These are phyloP conservation scores for Thinopyrum elongatum DNA, from an alignment of 176 grass and related monocot species.

Conservation along the genomic window DNA sequence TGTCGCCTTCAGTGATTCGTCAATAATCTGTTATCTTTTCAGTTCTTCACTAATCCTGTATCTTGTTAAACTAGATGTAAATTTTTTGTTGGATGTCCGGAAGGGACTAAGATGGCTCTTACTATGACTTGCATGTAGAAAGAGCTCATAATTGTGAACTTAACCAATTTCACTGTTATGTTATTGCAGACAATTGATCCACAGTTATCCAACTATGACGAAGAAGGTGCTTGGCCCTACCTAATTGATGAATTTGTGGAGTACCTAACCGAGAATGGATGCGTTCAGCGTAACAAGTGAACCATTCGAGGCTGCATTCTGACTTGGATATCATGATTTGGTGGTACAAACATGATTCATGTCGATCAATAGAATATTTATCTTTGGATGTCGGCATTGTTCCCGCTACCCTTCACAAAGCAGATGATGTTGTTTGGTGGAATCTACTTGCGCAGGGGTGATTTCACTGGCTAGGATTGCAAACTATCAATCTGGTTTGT, in stretches of 20 bases:
- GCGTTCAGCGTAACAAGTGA: constrained; percentile 60
- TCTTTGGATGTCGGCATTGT: constrained; percentile 14
- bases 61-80: not conserved
- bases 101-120: not conserved
- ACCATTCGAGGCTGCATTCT: not conserved
- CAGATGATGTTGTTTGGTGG: constrained; percentile 29
- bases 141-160: not conserved
- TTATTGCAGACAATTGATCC: constrained; percentile 74
- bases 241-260: constrained; percentile 99
- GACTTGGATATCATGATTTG: constrained; percentile 39
- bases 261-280: constrained; percentile 79
- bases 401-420: constrained; percentile 7
- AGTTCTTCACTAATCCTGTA: not conserved
- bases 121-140: not conserved
- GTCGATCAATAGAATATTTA: constrained; percentile 15
- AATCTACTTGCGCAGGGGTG: constrained; percentile 10
- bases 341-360: constrained; percentile 41
- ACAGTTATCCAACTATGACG: constrained; percentile 87
- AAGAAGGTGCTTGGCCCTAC: constrained; percentile 98
- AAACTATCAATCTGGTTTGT: constrained; percentile 14
- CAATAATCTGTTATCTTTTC: not conserved
- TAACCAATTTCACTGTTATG: not conserved
- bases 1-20: not conserved
- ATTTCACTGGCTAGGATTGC: constrained; percentile 15
- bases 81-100: not conserved